Evolutionary conservation across 2,329 filamentous ascomycete species (phyloP).

Genomic region (Samsoniella hepiali): DNA sequence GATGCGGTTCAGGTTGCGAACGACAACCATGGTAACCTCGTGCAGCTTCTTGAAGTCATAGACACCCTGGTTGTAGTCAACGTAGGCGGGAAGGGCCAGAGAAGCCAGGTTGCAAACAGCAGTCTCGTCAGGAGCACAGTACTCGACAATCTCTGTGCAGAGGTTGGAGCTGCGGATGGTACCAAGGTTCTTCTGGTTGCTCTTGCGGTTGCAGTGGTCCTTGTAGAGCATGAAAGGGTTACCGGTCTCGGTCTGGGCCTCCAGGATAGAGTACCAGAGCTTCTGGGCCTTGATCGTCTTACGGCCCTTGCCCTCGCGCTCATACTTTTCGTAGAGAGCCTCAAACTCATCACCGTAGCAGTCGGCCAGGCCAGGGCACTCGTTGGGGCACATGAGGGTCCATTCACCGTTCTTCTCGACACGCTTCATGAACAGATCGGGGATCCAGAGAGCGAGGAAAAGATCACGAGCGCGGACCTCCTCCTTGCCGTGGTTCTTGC

Average conservation of each 20-base stretch:
- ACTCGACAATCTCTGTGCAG: slow-evolving; percentile 98
- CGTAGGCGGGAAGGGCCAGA: slow-evolving; percentile 83
- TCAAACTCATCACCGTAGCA: slow-evolving; percentile 98
- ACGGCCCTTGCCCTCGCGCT: slow-evolving; percentile 80
- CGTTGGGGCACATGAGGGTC: slow-evolving; percentile 98
- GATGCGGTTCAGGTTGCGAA: slow-evolving; percentile 95
- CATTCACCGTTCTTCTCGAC: slow-evolving; percentile 95
- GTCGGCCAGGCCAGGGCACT: slow-evolving; percentile 91
- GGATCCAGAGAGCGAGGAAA: slow-evolving; percentile 97
- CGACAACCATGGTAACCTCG: slow-evolving; percentile 87
- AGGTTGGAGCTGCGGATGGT: slow-evolving; percentile 98
- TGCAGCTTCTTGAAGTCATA: slow-evolving; percentile 98
- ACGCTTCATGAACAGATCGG: slow-evolving; percentile 99
- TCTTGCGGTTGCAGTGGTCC: slow-evolving; percentile 97
- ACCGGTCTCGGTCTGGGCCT: slow-evolving; percentile 97
- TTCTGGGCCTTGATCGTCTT: slow-evolving; percentile 96
- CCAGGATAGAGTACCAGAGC: slow-evolving; percentile 97
- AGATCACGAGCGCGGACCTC: slow-evolving; percentile 95
- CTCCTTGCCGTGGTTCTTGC: slow-evolving; percentile 99
- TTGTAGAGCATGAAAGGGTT: slow-evolving; percentile 99
- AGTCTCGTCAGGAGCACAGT: slow-evolving; percentile 94
- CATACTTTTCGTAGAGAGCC: slow-evolving; percentile 89
- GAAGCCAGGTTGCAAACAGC: slow-evolving; percentile 98
- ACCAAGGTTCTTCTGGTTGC: slow-evolving; percentile 99
- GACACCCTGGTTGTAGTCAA: slow-evolving; percentile 77